Base-by-base conservation (phyloP, 2,329 filamentous ascomycete genomes). In the Apiospora arundinis region DNA sequence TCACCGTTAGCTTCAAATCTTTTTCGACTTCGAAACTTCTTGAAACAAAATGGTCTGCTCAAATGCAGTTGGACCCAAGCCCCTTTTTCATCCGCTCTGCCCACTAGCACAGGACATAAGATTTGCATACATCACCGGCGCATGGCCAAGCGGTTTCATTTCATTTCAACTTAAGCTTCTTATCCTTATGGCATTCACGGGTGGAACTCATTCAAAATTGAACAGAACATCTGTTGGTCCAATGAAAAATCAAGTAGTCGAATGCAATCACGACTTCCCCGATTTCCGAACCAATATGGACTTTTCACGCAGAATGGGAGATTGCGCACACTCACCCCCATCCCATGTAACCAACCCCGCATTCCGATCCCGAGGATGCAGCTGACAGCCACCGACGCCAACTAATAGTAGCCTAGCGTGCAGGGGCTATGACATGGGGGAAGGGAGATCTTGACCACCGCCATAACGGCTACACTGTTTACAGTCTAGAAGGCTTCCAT, bases 401-500 rank as follows among this genome's bases (percentile, higher is more conserved):
- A 8, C 21, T 63, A 32, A 32, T 32, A n/a, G 45, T 48, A 48
- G 45, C 18, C 45, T 48, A 63, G 56, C 56, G 4, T 21, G 18
- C 32, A 23, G 21, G 18, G 21, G 32, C 32, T 63, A 40, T 23
- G 16, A 40, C 28, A 28, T 32, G 52, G 49, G 49, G 49, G 32
- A 6, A 60, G 21, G 21, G 5, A 16, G 5, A 28, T 9, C 32
- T 6, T 32, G 45, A 48, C 14, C 2, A 52, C n/a, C 9, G 45
- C n/a, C 8, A 0, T 16, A 63, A 12, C 18, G 56, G 5, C 49
- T 32, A 56, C 25, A 18, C 49, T 56, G 6, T 32, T 63, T 40
- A 40, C 32, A n/a, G 56, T 37, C 56, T 63, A 63, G 32, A 63
- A 63, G 2, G 11, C 56, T 63, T 63, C 56, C 56, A 60, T 21